phyloP scores from a whole-genome alignment of 2,329 filamentous ascomycete genomes.

The Ascochyta clinopodiicola region DNA sequence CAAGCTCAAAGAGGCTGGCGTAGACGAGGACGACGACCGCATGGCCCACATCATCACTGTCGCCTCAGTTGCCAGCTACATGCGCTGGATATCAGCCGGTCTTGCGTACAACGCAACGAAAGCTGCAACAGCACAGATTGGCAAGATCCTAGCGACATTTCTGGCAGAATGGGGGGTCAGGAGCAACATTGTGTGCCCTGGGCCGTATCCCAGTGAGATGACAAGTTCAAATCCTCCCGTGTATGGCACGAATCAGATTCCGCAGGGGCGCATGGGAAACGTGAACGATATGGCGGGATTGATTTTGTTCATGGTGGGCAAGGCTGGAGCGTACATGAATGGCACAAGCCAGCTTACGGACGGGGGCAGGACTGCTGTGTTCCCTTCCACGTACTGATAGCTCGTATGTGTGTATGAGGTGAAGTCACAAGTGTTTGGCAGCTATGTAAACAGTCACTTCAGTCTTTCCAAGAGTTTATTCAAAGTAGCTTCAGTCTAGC shows the following conservation, averaged over 20 bases:
- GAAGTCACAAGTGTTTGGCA: no score
- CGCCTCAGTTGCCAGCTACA: constrained; percentile 51
- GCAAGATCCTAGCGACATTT: constrained; percentile 53
- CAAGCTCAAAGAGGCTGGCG: constrained; percentile 21
- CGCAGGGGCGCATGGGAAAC: constrained; percentile 50
- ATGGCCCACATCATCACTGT: constrained; percentile 57
- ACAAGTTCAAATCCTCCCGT: constrained; percentile 32
- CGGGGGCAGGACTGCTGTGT: constrained; percentile 50
- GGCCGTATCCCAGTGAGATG: constrained; percentile 56
- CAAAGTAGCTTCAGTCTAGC: no score
- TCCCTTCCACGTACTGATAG: constrained; percentile 43
- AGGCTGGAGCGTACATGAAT: constrained; percentile 61
- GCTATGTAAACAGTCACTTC: no score
- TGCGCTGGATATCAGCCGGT: constrained; percentile 46
- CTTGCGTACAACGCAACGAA: constrained; percentile 55
- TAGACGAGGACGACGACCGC: constrained; percentile 45
- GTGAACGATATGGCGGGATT: constrained; percentile 58
- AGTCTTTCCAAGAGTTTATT: no score
- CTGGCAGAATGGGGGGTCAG: constrained; percentile 55
- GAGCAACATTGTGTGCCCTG: constrained; percentile 56
- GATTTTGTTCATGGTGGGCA: constrained; percentile 59
- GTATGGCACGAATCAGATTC: constrained; percentile 46
- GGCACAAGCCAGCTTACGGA: constrained; percentile 59
- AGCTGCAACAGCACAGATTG: constrained; percentile 53
- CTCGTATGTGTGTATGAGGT: no score